These are phyloP conservation scores for Abrus precatorius DNA, from an alignment of 306 rosid genomes.

Conservation along the genomic window DNA sequence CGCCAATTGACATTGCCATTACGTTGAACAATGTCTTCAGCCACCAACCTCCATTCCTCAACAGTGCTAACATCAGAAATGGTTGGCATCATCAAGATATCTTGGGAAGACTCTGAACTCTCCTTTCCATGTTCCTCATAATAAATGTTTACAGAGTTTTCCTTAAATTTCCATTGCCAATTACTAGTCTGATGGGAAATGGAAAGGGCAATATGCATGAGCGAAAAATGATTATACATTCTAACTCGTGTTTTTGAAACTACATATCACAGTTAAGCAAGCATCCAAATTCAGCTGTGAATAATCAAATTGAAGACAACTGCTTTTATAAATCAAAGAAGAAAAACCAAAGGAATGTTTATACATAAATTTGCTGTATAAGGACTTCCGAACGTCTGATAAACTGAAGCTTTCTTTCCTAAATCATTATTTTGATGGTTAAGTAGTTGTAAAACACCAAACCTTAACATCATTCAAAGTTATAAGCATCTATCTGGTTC, in stretches of 20 bases:
- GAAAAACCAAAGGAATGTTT: background rate
- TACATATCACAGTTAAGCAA: slow-evolving; percentile 11
- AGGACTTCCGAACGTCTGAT: background rate
- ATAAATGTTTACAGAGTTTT: slow-evolving; percentile 70
- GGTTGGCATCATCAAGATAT: slow-evolving; percentile 88
- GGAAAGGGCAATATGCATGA: slow-evolving; percentile 24
- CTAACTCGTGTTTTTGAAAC: slow-evolving; percentile 7
- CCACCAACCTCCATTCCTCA: slow-evolving; percentile 96
- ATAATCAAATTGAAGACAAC: slow-evolving; percentile 23
- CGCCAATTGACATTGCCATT: slow-evolving; percentile 71
- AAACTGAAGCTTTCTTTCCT: slow-evolving; percentile 3
- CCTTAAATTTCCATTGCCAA: slow-evolving; percentile 95
- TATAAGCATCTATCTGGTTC: background rate
- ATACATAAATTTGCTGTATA: background rate
- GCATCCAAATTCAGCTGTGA: slow-evolving; percentile 15
- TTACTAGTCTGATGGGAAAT: slow-evolving; percentile 67
- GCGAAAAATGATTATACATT: slow-evolving; percentile 14
- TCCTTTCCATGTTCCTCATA: slow-evolving; percentile 85
- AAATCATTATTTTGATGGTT: background rate
- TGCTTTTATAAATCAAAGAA: slow-evolving; percentile 25
- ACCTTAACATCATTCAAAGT: slow-evolving; percentile 19
- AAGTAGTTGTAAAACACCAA: background rate
- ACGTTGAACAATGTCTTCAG: slow-evolving; percentile 74
- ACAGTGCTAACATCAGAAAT: slow-evolving; percentile 97
- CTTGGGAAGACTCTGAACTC: slow-evolving; percentile 64